Evolutionary conservation across 2,329 filamentous ascomycete genomes (phyloP).

Genomic region (Penicillium brevicompactum): DNA sequence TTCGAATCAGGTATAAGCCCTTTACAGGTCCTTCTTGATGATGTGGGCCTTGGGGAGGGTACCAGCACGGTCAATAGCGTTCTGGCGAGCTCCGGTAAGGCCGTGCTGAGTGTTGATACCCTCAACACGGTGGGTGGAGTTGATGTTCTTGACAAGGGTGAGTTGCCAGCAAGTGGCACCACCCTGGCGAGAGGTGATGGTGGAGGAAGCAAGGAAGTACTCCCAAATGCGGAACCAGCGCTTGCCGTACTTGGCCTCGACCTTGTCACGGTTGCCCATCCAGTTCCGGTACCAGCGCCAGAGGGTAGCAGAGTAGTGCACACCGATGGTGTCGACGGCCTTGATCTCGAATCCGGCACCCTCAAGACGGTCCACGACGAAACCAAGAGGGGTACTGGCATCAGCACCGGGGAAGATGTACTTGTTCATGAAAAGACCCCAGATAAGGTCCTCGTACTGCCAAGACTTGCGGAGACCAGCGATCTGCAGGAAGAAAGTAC

Average conservation of each 20-base stretch:
- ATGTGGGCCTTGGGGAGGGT: constrained; percentile 39
- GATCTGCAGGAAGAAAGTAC: constrained; percentile 93
- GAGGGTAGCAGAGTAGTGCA: constrained; percentile 94
- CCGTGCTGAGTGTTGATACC: constrained; percentile 71
- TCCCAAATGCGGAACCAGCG: constrained; percentile 97
- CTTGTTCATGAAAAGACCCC: constrained; percentile 99
- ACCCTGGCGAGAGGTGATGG: constrained; percentile 81
- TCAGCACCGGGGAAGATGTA: constrained; percentile 98
- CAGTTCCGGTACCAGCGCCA: constrained; percentile 99
- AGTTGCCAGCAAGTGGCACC: constrained; percentile 86
- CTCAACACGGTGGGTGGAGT: constrained; percentile 79
- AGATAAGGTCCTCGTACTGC: constrained; percentile 98
- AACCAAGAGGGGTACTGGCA: constrained; percentile 88
- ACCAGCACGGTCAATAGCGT: constrained; percentile 41
- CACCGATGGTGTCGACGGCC: constrained; percentile 86
- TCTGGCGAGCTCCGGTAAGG: constrained; percentile 65
- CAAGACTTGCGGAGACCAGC: constrained; percentile 90
- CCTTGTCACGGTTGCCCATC: constrained; percentile 90
- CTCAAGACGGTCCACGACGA: constrained; percentile 82
- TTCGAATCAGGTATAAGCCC: neutral
- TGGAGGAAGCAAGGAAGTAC: constrained; percentile 83
- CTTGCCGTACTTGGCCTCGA: constrained; percentile 91
- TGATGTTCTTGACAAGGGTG: constrained; percentile 85
- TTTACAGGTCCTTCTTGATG: constrained; percentile 32
- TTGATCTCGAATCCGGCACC: constrained; percentile 89